Base-by-base conservation (phyloP, 176 grass and related monocot species). In the Miscanthus lutarioriparius region DNA sequence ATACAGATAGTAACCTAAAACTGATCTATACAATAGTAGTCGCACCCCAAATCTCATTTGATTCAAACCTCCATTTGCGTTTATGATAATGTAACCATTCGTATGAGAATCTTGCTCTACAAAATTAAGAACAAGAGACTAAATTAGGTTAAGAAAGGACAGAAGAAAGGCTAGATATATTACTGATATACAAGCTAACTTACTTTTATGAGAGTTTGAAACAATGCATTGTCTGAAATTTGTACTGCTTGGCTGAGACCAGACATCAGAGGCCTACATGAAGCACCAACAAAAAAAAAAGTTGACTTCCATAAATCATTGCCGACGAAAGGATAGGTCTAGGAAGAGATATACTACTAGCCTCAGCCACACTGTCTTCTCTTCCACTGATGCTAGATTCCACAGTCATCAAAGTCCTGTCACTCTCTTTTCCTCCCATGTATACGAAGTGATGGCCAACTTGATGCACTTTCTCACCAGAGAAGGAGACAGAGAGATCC, bases 31-130 rank as follows among this genome's bases (percentile, higher is more conserved):
- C 41, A 72, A 70, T 67, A 87, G 87, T 84, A 89, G 54, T 89
- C 93, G 79, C 23, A 98, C 96, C 96, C 96, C 96, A 82, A 98
- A 98, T 92, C 96, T 92, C 96, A 98, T 98, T 89, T 98, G 96
- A 87, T 98, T 98, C 83, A 98, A 81, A 72, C 96, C 96, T 80
- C 96, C 96, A 91, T 98, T 98, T 82, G 96, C 96, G 76, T 98
- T 98, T 88, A 98, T 92, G 75, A 98, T 81, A 87, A 98, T 94
- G 81, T 96, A 96, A 37, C 96, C 96, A 82, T 92, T 98, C 2
- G 86, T 96, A 62, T 75, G 88, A 23, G 86, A 67, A 79, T 92
- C 91, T 89, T 95, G 59, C 75, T 91, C 96, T 98, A 80, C 73
- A 90, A 65, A 94, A 86, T 78, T 53, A 84, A 40, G 33, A 78